Percentiles rank a stretch among this genome's conserved stretches.
Conservation (phyloP, 2,329 filamentous ascomycete genomes). For the Fusarium zealandicum region DNA sequence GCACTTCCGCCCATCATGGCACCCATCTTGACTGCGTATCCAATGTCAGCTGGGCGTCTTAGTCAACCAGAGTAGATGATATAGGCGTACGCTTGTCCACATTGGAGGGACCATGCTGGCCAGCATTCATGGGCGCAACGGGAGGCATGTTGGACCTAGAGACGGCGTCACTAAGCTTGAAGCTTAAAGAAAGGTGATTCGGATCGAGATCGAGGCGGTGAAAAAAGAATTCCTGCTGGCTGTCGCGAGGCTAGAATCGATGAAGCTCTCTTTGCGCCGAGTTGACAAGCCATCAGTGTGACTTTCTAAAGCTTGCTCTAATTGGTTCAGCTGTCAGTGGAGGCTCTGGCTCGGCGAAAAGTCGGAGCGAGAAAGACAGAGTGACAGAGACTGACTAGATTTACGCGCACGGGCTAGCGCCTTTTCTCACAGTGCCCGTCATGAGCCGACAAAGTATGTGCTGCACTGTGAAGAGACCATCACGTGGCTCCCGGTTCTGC, state of each 20-base stretch:
- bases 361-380: slow-evolving; percentile 29
- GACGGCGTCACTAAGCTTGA: background rate
- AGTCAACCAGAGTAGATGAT: slow-evolving; percentile 10
- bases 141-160: slow-evolving; percentile 49
- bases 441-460: slow-evolving; percentile 5
- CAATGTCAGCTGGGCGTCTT: slow-evolving; percentile 28
- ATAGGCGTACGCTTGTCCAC: slow-evolving; percentile 60
- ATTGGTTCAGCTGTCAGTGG: slow-evolving; percentile 37
- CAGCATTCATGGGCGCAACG: slow-evolving; percentile 49
- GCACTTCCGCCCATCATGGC: slow-evolving; percentile 98
- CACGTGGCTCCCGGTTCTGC: slow-evolving; percentile 47
- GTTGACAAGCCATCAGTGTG: slow-evolving; percentile 13
- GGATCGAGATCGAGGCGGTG: background rate
- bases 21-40: slow-evolving; percentile 77
- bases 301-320: slow-evolving; percentile 18
- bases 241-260: slow-evolving; percentile 16
- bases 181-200: background rate
- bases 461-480: slow-evolving; percentile 42
- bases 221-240: slow-evolving; percentile 1
- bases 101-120: slow-evolving; percentile 58
- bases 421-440: slow-evolving; percentile 38
- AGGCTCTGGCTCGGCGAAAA: slow-evolving; percentile 37
- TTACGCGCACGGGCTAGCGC: slow-evolving; percentile 30
- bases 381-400: background rate
- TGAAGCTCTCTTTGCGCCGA: slow-evolving; percentile 32